phyloP scores from a whole-genome alignment of 148 eudicot genomes.

The Vaccinium macrocarpon region DNA sequence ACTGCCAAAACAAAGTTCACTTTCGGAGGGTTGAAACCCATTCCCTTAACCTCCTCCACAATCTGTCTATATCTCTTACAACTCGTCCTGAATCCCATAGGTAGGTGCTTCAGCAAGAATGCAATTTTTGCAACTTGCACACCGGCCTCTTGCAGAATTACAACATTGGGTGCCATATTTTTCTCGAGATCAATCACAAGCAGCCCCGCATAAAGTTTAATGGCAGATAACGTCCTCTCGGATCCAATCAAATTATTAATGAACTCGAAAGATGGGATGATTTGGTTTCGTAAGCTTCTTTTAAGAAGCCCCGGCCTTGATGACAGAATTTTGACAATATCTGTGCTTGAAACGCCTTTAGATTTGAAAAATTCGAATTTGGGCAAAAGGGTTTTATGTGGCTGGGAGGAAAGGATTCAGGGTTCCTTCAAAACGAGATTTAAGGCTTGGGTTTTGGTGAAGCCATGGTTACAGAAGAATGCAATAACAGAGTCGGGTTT shows the following conservation, averaged over 20 bases:
- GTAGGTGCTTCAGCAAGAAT: slow-evolving; percentile 1
- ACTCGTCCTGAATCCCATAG: neutral
- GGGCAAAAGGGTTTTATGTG: neutral
- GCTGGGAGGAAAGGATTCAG: neutral
- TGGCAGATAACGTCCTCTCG: neutral
- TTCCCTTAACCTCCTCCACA: slow-evolving; percentile 25
- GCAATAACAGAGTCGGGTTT: neutral
- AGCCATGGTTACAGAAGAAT: neutral
- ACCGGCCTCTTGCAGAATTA: neutral
- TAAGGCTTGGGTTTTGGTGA: neutral
- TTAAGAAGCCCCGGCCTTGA: neutral
- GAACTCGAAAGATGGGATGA: neutral
- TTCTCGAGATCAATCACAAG: neutral
- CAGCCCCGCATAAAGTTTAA: neutral
- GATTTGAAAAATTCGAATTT: neutral
- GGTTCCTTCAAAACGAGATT: neutral
- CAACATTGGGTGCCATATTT: neutral
- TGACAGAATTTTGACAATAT: neutral
- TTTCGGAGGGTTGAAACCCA: slow-evolving; percentile 19
- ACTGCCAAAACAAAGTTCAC: slow-evolving; percentile 14
- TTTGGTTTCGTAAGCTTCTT: neutral
- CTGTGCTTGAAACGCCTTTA: neutral
- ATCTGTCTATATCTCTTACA: slow-evolving; percentile 2
- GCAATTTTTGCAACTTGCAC: slow-evolving; percentile 14
- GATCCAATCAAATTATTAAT: neutral